Evolutionary conservation across 2,329 filamentous ascomycete species (phyloP).

Genomic region (Chrysosporium queenslandicum): DNA sequence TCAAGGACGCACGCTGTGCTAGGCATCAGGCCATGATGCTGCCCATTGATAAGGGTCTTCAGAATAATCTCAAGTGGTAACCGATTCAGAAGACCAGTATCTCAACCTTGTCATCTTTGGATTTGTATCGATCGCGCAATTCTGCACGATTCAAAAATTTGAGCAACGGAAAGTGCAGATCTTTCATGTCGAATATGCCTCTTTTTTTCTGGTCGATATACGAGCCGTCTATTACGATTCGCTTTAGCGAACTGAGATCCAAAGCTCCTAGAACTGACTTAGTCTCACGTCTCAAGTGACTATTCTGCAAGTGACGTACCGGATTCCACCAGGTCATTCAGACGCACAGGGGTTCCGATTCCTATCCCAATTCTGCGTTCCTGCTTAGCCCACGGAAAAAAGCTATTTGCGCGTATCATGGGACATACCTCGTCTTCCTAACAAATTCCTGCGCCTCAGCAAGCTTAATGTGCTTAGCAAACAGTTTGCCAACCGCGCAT

Average conservation of each 20-base stretch:
- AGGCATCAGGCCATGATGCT: neutral
- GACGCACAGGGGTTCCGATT: slow-evolving; percentile 75
- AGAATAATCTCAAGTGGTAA: too few relatives aligned
- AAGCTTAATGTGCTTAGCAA: slow-evolving; percentile 96
- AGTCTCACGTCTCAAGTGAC: neutral
- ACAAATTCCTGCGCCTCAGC: slow-evolving; percentile 73
- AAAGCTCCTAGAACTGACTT: slow-evolving; percentile 48
- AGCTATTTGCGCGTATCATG: neutral
- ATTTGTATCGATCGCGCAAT: slow-evolving; percentile 58
- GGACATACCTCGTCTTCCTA: slow-evolving; percentile 45
- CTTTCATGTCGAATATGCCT: slow-evolving; percentile 89
- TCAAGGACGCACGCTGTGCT: neutral
- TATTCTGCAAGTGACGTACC: slow-evolving; percentile 44
- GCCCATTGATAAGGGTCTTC: slow-evolving; percentile 17
- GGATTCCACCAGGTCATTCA: slow-evolving; percentile 72
- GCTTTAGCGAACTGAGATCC: slow-evolving; percentile 59
- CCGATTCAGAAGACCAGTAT: slow-evolving; percentile 38
- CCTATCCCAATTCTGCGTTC: slow-evolving; percentile 63
- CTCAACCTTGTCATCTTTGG: slow-evolving; percentile 44
- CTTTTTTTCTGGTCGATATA: slow-evolving; percentile 93
- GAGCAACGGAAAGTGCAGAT: slow-evolving; percentile 72
- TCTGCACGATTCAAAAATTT: slow-evolving; percentile 61
- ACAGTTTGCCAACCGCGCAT: slow-evolving; percentile 74
- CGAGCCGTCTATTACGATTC: slow-evolving; percentile 80
- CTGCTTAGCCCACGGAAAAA: slow-evolving; percentile 18